phyloP scores from a whole-genome alignment of 1,284 basidiomycete genomes.

The Phenoliferia sp. region DNA sequence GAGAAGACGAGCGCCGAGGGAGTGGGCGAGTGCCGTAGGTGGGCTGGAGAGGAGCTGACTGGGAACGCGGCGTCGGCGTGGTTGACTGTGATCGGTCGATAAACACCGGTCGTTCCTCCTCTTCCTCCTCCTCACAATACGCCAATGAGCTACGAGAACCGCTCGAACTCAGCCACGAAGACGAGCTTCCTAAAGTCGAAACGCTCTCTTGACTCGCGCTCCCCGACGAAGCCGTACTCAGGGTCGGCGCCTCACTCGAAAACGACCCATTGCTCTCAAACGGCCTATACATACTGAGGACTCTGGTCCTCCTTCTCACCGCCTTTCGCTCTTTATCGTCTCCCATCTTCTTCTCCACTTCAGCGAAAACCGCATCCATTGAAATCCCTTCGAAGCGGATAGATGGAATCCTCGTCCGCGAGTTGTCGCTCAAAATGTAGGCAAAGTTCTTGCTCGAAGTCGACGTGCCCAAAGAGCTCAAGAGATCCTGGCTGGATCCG shows the following conservation, averaged over 20 bases:
- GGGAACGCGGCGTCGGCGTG: neutral
- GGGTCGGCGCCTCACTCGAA: neutral
- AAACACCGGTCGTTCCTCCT: neutral
- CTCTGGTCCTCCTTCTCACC: slow-evolving; percentile 18
- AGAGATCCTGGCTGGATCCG: neutral
- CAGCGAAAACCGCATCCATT: slow-evolving; percentile 34
- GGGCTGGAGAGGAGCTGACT: too few species aligned
- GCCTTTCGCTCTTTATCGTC: slow-evolving; percentile 3
- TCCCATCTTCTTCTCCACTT: slow-evolving; percentile 31
- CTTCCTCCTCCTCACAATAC: neutral
- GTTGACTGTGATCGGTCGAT: slow-evolving; percentile 1
- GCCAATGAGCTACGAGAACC: neutral
- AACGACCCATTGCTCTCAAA: neutral
- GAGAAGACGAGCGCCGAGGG: slow-evolving; percentile 22
- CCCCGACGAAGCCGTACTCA: neutral
- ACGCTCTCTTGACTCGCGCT: neutral
- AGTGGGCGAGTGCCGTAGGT: neutral
- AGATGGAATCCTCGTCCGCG: slow-evolving; percentile 24
- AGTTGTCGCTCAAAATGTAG: neutral
- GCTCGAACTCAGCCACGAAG: neutral
- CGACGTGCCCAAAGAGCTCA: neutral
- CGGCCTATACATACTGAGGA: slow-evolving; percentile 22
- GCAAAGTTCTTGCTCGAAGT: neutral
- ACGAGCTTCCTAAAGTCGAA: neutral
- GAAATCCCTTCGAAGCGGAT: slow-evolving; percentile 35